Percentiles rank a stretch among this genome's conserved stretches.
These are phyloP conservation scores for Ophiostoma ulmi DNA, from an alignment of 2,329 filamentous ascomycete species.

Conservation along the genomic window DNA sequence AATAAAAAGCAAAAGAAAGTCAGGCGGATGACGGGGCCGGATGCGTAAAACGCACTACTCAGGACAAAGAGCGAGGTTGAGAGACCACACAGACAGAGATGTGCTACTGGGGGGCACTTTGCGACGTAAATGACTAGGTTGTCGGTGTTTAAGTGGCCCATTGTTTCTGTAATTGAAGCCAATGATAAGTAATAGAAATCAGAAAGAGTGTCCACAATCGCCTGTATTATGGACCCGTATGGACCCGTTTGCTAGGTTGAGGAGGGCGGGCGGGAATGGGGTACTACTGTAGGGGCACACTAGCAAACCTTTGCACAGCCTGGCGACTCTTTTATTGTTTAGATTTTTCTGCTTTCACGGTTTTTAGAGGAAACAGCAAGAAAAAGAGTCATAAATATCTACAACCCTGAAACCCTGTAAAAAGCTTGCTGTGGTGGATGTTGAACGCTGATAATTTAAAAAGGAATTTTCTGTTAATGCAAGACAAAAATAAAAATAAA, in stretches of 20 bases:
- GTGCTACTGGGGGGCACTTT: neutral
- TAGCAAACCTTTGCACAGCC: neutral
- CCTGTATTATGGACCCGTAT: neutral
- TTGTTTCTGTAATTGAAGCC: neutral
- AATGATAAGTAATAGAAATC: neutral
- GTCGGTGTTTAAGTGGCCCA: neutral
- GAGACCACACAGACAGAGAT: neutral
- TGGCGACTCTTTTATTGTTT: neutral
- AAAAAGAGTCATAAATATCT: neutral
- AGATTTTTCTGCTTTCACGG: neutral
- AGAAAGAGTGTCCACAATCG: neutral
- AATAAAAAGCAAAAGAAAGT: neutral
- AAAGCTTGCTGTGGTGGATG: neutral
- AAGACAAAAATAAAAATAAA: neutral
- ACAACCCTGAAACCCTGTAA: constrained; percentile 2
- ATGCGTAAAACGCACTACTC: neutral
- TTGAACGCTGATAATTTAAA: neutral
- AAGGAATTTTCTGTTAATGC: neutral
- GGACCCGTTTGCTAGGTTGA: neutral
- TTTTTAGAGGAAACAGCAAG: neutral
- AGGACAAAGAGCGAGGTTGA: neutral
- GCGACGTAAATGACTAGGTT: neutral
- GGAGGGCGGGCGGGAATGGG: neutral
- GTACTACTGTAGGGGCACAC: neutral
- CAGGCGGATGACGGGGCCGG: neutral